These are phyloP conservation scores for Echeveria elegans DNA, from an alignment of 164 flowering plant species.

Conservation along the genomic window DNA sequence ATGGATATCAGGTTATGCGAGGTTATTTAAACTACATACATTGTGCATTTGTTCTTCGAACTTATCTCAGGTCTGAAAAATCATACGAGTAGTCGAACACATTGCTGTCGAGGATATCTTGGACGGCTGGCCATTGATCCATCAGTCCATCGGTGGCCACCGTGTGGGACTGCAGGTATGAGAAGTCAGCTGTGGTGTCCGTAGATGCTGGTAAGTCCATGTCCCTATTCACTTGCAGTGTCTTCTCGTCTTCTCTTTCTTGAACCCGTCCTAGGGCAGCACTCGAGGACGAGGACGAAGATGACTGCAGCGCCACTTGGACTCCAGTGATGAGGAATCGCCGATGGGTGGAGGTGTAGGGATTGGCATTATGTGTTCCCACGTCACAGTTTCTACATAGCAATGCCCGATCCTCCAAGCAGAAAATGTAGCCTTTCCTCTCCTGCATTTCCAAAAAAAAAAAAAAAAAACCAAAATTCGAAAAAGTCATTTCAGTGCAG, in stretches of 20 bases:
- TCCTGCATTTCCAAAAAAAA: slow-evolving; percentile 40
- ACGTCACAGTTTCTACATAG: slow-evolving; percentile 92
- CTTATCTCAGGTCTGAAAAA: not conserved
- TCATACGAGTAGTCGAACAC: not conserved
- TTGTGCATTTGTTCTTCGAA: not conserved
- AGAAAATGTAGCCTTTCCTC: slow-evolving; percentile 71
- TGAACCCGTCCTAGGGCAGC: slow-evolving; percentile 12
- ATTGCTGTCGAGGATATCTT: not conserved
- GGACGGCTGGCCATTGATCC: not conserved
- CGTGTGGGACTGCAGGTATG: not conserved
- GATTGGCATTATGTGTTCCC: slow-evolving; percentile 68
- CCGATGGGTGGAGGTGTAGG: slow-evolving; percentile 58
- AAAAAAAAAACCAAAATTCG: no score
- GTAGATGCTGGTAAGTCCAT: not conserved
- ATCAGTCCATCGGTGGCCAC: not conserved
- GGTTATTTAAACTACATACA: not conserved
- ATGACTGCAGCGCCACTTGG: slow-evolving; percentile 64
- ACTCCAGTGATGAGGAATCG: slow-evolving; percentile 92
- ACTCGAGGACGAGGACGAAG: slow-evolving; percentile 32
- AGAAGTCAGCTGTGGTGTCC: not conserved
- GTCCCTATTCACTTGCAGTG: not conserved
- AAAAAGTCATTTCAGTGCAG: not conserved
- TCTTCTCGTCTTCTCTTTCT: not conserved
- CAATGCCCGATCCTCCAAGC: slow-evolving; percentile 90
- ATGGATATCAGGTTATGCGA: not conserved